These are phyloP conservation scores for Taxawa tesnikishii DNA, from an alignment of 2,329 filamentous ascomycete species.

Conservation along the genomic window DNA sequence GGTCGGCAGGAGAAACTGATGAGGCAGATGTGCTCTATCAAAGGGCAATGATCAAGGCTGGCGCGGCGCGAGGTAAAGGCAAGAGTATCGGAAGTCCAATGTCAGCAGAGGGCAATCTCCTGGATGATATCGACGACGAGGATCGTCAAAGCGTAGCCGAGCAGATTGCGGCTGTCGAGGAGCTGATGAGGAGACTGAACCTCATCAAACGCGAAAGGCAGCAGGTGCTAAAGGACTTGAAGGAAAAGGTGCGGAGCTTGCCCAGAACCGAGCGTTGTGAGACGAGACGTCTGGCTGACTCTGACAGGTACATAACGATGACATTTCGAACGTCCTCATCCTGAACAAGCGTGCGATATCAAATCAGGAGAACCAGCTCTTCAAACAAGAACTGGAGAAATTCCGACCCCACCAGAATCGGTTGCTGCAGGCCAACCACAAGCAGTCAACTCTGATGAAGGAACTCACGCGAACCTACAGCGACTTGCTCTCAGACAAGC, in stretches of 20 bases:
- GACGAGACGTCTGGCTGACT: not conserved
- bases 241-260: slow-evolving; percentile 91
- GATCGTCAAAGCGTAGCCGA: slow-evolving; percentile 76
- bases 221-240: slow-evolving; percentile 90
- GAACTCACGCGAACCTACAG: slow-evolving; percentile 84
- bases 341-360: slow-evolving; percentile 94
- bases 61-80: slow-evolving; percentile 41
- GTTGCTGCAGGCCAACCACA: slow-evolving; percentile 85
- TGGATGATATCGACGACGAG: slow-evolving; percentile 86
- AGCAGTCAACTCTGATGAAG: slow-evolving; percentile 88
- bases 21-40: slow-evolving; percentile 86
- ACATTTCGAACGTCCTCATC: slow-evolving; percentile 94
- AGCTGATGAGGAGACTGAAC: slow-evolving; percentile 80
- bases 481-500: slow-evolving; percentile 79
- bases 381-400: slow-evolving; percentile 94
- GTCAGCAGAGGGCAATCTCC: slow-evolving; percentile 57
- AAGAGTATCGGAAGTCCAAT: slow-evolving; percentile 46
- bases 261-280: too few relatives aligned
- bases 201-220: slow-evolving; percentile 83
- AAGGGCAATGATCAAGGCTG: slow-evolving; percentile 67
- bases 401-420: slow-evolving; percentile 88
- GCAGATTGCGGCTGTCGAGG: slow-evolving; percentile 80
- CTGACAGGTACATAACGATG: slow-evolving; percentile 75
- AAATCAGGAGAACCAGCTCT: slow-evolving; percentile 83
- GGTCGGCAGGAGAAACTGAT: slow-evolving; percentile 71